Evolutionary conservation across 2,329 filamentous ascomycete species (phyloP), one percentile per base, ranked within the genome.

Genomic region (Lachnellula hyalina): DNA sequence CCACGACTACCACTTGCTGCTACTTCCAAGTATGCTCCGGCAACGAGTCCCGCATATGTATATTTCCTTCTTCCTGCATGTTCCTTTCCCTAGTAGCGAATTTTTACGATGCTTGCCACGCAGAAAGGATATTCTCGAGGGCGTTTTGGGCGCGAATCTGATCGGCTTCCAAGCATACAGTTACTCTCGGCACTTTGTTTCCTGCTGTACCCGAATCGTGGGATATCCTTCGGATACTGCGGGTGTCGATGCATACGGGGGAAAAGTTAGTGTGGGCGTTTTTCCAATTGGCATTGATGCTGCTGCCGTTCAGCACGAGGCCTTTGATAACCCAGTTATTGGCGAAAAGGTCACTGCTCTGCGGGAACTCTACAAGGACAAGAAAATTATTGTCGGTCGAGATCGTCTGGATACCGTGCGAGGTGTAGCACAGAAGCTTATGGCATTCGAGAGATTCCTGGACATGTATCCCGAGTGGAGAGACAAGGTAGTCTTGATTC

Each of bases 251-350:
- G 89, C 90, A 3, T 96, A 93, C 67, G 93, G 92, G 7, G 83
- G 87, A 9, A 89, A 93, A 63, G 90, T 96, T 23, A 89, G 92
- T 50, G 89, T 96, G 19, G 92, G 93, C 54, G 90, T 96, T 15
- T 96, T 96, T 70, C 92, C 93, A 15, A 96, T 96, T 59, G 94
- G 93, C 36, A 96, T 97, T 63, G 90, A 96, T 70, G 89, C 87
- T n/a, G 81, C 82, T 58, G 85, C 86, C 58, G 90, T 94, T 15
- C 84, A 90, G 67, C 80, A 80, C 51, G 75, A 84, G 46, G 92
- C 92, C 0, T 96, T 89, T 72, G 83, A 82, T 4, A 78, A 85
- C 45, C 75, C 82, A 0, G 83, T 85, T 23, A 86, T 89, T 19
- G 82, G 89, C 53, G 84, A 89, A 67, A 90, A 85, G 55, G 80